Evolutionary conservation across 169 alveolate genomes (phyloP).

Genomic region (Plasmodium chabaudi): DNA sequence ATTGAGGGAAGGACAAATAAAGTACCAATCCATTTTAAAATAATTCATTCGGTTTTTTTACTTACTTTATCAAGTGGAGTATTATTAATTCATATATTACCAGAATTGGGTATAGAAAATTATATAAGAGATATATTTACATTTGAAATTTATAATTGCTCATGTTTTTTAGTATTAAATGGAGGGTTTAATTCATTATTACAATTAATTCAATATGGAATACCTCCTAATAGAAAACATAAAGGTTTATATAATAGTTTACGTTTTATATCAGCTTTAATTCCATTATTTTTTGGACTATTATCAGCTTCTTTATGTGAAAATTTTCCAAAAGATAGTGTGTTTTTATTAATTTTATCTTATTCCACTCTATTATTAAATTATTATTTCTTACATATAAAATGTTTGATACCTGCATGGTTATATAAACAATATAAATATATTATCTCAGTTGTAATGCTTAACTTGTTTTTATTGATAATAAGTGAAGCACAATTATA

Average conservation of each 20-base stretch:
- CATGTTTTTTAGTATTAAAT: conserved; percentile 64
- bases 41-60: conserved; percentile 45
- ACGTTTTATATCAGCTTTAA: conserved; percentile 69
- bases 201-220: conserved; percentile 70
- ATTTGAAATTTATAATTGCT: conserved; percentile 53
- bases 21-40: conserved; percentile 55
- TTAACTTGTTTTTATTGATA: conserved; percentile 40
- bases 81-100: conserved; percentile 56
- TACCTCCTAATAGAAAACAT: conserved; percentile 64
- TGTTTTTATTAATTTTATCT: conserved; percentile 62
- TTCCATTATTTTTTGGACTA: conserved; percentile 69
- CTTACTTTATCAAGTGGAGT: conserved; percentile 61
- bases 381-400: conserved; percentile 72
- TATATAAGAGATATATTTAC: conserved; percentile 67
- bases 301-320: conserved; percentile 66
- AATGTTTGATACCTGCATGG: conserved; percentile 71
- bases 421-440: conserved; percentile 31
- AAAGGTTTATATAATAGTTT: conserved; percentile 71
- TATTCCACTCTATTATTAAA: conserved; percentile 35
- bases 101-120: conserved; percentile 47
- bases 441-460: conserved; percentile 12
- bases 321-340: conserved; percentile 70
- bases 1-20: conserved; percentile 75
- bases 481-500: conserved; percentile 76
- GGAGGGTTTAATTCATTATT: conserved; percentile 73